These are phyloP conservation scores for Halteria grandinella DNA, from an alignment of 73 alveolate species.

Conservation along the genomic window DNA sequence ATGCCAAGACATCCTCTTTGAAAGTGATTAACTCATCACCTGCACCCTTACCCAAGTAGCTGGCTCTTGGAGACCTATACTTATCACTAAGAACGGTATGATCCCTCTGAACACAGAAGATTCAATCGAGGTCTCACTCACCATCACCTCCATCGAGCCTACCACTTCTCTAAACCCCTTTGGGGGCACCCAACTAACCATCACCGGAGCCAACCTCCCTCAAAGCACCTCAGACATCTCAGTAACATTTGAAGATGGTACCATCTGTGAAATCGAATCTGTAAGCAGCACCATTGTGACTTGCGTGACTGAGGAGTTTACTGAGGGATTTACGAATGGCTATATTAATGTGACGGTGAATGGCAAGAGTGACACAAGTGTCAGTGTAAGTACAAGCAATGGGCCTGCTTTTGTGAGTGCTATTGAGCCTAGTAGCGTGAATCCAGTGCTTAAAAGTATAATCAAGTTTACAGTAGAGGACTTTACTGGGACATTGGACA, in stretches of 20 bases:
- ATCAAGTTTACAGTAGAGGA: not conserved
- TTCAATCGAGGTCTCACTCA: not conserved
- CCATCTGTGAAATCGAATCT: not conserved
- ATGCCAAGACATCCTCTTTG: not conserved
- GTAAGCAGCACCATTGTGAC: slow-evolving; percentile 4
- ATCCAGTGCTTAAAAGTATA: slow-evolving; percentile 32
- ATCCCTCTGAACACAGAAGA: not conserved
- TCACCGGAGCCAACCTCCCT: slow-evolving; percentile 31
- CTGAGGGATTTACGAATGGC: no score
- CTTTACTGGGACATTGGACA: not conserved
- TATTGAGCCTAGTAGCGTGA: slow-evolving; percentile 4
- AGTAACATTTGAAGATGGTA: slow-evolving; percentile 10
- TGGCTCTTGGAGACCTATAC: slow-evolving; percentile 10
- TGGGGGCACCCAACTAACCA: slow-evolving; percentile 14
- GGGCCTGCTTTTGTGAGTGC: no score
- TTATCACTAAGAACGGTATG: not conserved
- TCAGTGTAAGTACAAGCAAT: no score
- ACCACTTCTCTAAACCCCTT: slow-evolving; percentile 1
- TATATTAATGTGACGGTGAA: no score
- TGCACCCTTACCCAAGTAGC: slow-evolving; percentile 14
- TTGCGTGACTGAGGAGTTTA: no score
- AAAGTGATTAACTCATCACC: not conserved
- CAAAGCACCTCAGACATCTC: not conserved
- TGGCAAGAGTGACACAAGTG: no score
- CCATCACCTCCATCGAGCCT: not conserved